Percentiles rank a stretch among this genome's conserved stretches.
These are phyloP conservation scores for Nitzschia palea DNA, from an alignment of 108 stramenopile species.

Conservation along the genomic window DNA sequence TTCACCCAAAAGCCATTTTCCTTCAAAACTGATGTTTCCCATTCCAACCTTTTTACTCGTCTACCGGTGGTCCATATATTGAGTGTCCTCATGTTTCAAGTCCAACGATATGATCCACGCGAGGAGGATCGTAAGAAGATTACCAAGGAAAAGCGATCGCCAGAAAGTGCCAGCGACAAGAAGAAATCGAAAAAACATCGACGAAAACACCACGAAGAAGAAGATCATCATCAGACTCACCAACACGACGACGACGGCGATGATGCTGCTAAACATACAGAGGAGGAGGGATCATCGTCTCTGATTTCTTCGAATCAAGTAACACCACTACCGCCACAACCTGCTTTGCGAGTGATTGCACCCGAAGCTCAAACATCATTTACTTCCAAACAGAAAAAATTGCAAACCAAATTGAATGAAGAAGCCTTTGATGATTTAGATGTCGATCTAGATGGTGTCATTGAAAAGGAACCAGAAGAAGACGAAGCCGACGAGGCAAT, in stretches of 20 bases:
- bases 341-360: constrained; percentile 67
- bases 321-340: neutral
- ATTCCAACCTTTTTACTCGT: too few relatives aligned
- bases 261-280: neutral
- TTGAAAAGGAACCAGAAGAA: constrained; percentile 5
- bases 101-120: constrained; percentile 65
- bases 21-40: too few relatives aligned
- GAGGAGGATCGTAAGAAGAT: constrained; percentile 33
- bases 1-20: too few relatives aligned
- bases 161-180: neutral
- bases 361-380: constrained; percentile 43
- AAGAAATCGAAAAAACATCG: neutral
- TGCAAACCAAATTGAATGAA: constrained; percentile 32
- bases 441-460: constrained; percentile 32
- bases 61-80: too few relatives aligned
- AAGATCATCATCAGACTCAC: neutral
- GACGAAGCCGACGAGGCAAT: constrained; percentile 10
- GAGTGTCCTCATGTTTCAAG: constrained; percentile 56
- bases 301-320: neutral
- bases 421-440: constrained; percentile 86
- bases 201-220: constrained; percentile 12
- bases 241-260: neutral
- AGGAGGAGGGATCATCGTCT: neutral
- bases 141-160: constrained; percentile 24
- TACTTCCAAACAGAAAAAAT: constrained; percentile 22